Conservation (phyloP, 2,329 filamentous ascomycete species). For the Aspergillus novofumigatus region DNA sequence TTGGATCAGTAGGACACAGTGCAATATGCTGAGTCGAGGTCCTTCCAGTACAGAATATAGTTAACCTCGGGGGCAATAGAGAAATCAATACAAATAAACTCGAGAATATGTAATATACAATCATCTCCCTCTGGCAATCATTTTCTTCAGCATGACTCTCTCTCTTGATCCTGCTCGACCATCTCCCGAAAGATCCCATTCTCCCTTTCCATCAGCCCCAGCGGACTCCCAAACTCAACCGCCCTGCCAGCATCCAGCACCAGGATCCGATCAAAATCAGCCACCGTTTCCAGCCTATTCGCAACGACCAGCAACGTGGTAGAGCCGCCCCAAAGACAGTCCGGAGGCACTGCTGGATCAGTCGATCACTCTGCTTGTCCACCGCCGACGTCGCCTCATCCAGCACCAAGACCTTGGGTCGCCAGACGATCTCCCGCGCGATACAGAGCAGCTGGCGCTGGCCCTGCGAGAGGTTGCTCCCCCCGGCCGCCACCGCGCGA, state of each 20-base stretch:
- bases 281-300: conserved; percentile 53
- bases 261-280: conserved; percentile 70
- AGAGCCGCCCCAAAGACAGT: conserved; percentile 58
- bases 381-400: conserved; percentile 78
- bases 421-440: conserved; percentile 54
- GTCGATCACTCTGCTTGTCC: conserved; percentile 69
- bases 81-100: no score
- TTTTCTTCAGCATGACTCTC: conserved; percentile 13
- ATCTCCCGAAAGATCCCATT: conserved; percentile 56
- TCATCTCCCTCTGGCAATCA: conserved; percentile 6
- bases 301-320: conserved; percentile 66
- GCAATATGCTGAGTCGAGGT: no score
- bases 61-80: no score
- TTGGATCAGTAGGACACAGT: no score
- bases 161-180: conserved; percentile 36
- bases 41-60: no score
- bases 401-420: conserved; percentile 72
- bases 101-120: no score
- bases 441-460: conserved; percentile 27
- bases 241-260: conserved; percentile 66
- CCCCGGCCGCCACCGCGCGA: conserved; percentile 40
- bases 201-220: conserved; percentile 54
- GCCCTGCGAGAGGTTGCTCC: conserved; percentile 52
- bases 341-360: conserved; percentile 70
- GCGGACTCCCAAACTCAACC: conserved; percentile 63